Evolutionary conservation across 192 early-diverging fungal genomes (phyloP).

Genomic region (Coemansia sp.): DNA sequence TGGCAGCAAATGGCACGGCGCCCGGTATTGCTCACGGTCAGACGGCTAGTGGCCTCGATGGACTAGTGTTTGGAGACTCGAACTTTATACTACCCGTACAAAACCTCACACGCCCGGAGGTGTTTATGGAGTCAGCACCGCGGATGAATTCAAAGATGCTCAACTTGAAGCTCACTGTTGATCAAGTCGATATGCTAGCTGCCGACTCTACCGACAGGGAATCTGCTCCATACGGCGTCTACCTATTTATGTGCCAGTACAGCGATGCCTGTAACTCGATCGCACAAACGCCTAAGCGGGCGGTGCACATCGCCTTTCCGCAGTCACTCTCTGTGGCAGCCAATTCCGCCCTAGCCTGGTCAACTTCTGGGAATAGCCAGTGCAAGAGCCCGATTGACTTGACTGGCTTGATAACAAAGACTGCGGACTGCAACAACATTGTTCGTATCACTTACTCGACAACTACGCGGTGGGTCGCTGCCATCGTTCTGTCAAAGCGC

Average conservation of each 20-base stretch:
- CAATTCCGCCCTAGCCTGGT: neutral
- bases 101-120: slow-evolving; percentile 5
- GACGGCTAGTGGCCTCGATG: neutral
- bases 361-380: neutral
- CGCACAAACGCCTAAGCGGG: slow-evolving; percentile 15
- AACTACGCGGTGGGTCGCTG: slow-evolving; percentile 9
- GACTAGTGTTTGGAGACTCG: slow-evolving; percentile 3
- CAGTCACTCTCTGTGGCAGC: neutral
- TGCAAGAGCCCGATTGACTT: slow-evolving; percentile 22
- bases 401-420: slow-evolving; percentile 15
- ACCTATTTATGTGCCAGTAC: slow-evolving; percentile 18
- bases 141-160: neutral
- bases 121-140: neutral
- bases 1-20: neutral
- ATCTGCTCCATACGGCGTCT: slow-evolving; percentile 2
- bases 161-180: slow-evolving; percentile 12
- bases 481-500: slow-evolving; percentile 22
- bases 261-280: slow-evolving; percentile 11
- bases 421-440: slow-evolving; percentile 18
- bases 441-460: slow-evolving; percentile 31
- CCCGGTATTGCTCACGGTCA: neutral
- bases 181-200: slow-evolving; percentile 9
- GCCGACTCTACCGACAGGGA: neutral
- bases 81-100: slow-evolving; percentile 5
- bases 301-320: slow-evolving; percentile 15